Evolutionary conservation across 805 yeast genomes (phyloP), one percentile per base, ranked within the genome.

Genomic region (Cyberlindnera mycetangii): DNA sequence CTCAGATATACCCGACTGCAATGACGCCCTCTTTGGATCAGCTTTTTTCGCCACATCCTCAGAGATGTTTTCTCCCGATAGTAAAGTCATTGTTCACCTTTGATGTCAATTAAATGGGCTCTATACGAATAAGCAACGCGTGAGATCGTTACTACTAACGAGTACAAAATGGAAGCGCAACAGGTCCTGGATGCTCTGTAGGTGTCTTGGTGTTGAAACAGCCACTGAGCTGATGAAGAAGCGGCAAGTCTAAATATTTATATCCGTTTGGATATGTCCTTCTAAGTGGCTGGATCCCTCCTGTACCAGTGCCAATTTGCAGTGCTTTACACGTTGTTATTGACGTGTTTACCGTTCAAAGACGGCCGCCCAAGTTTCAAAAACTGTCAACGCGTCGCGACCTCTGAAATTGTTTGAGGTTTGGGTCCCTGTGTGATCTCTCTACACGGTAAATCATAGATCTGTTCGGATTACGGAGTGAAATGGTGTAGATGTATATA

Each of bases 1-100:
- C 47, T 48, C 53, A 2, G 56, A 52, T 4, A 43, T 27, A 11
- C 42, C 44, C 3, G 56, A 52, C 17, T 44, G 50, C 16, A 50
- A 18, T 1, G 54, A 48, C 4, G 34, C 44, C 33, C 56, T 41
- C 22, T 52, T 52, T 12, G 6, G 14, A 1, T 31, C 47, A 2
- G 19, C 22, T 27, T 21, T 31, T 32, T 30, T 30, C 17, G 24
- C 16, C 6, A 11, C 7, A 4, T 42, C 45, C 30, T 7, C 15
- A 3, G 32, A 9, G 4, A 35, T 9, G 14, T 21, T 3, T 5
- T 42, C 45, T 20, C 25, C n/a, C 12, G 44, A 18, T n/a, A 21
- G 17, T 15, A 32, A 37, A 11, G 9, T 25, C 39, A 37, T 37
- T 17, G 15, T 25, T n/a, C 6, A 25, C n/a, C n/a, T n/a, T n/a